Evolutionary conservation across 192 early-diverging fungal genomes (phyloP), one percentile per base, ranked within the genome.

Genomic region (Dimargaris verticillata): DNA sequence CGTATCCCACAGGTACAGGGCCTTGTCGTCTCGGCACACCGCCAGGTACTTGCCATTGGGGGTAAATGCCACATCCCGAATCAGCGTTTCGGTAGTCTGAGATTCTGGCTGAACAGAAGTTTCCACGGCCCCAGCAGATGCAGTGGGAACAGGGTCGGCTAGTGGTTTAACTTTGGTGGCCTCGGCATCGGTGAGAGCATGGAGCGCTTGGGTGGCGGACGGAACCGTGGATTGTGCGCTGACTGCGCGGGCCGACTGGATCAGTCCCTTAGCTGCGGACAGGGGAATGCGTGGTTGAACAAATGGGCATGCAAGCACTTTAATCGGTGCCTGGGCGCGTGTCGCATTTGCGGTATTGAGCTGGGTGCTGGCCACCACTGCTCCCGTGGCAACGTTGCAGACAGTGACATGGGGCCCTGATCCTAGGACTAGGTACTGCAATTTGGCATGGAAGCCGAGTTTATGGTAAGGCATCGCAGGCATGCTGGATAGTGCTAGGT

Each of bases 1-100:
- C 15, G 80, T 79, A 54, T 79, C 67, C 80, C 82, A 91, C 51
- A 88, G 70, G n/a, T 71, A 65, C 33, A 88, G 62, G 25, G 71
- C 63, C 68, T 91, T 91, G 62, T 88, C 79, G 42, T 77, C 76
- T 20, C 81, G 81, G 60, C 77, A 79, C 7, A 77, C 71, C 0
- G 80, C 83, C 60, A 89, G 63, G 33, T 75, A 77, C 13, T 53
- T 54, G 5, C 80, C 82, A 50, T 80, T 74, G 7, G 69, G 69
- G 53, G 74, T 79, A 65, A 85, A 85, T 6, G 74, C 72, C 20
- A 75, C 70, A 14, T 72, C 64, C 22, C 74, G 69, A 24, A 82
- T 74, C 2, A 64, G 52, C 38, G 68, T 76, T 54, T 71, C 64
- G 51, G 66, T 65, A 10, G 73, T 54, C 20, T 62, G 58, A 26